phyloP scores from a whole-genome alignment of 73 alveolate species.

The Paramecium tetraurelia region DNA sequence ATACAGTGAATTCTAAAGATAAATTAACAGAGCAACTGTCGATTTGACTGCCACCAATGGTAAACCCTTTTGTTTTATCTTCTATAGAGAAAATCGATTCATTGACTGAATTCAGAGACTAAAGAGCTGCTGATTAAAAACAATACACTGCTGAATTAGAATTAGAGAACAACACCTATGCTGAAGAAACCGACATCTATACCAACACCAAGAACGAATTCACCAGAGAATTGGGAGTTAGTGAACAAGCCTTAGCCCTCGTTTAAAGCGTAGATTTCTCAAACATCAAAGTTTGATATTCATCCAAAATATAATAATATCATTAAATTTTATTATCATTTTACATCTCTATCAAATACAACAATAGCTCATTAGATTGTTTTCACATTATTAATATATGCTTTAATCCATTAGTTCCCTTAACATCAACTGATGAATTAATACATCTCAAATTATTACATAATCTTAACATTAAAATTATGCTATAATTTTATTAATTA shows the following conservation, averaged over 20 bases:
- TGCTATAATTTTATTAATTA: no score
- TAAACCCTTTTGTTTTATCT: not conserved
- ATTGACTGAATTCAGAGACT: not conserved
- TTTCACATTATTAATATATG: no score
- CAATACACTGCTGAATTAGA: not conserved
- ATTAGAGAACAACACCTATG: slow-evolving; percentile 30
- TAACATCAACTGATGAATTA: not conserved
- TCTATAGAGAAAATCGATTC: slow-evolving; percentile 3
- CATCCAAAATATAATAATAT: not conserved
- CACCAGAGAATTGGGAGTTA: slow-evolving; percentile 5
- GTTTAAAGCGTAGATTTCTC: slow-evolving; percentile 20
- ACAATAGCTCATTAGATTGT: no score
- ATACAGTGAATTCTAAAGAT: slow-evolving; percentile 6
- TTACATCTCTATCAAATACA: not conserved
- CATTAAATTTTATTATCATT: not conserved
- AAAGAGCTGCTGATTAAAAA: slow-evolving; percentile 19
- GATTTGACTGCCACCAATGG: slow-evolving; percentile 35
- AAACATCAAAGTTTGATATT: slow-evolving; percentile 20
- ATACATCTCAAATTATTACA: not conserved
- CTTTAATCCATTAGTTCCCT: no score
- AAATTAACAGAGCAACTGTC: not conserved
- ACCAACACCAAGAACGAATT: not conserved
- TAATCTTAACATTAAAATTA: no score
- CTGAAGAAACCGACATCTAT: slow-evolving; percentile 42
- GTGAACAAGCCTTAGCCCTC: slow-evolving; percentile 31